phyloP scores from a whole-genome alignment of 768 basidiomycete genomes.

The Boletus tomentosulus region DNA sequence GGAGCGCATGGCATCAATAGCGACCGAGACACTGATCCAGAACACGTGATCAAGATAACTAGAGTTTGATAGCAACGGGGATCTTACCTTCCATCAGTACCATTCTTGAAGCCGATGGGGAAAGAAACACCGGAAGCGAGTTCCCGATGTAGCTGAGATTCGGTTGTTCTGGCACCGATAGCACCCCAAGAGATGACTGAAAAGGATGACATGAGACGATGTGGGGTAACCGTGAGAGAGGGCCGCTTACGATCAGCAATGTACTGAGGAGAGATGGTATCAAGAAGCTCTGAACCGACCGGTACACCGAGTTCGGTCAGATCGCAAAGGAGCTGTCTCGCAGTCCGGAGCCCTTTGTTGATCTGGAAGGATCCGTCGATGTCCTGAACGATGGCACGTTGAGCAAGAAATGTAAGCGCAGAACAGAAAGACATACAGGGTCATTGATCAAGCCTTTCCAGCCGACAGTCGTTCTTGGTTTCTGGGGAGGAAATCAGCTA shows the following conservation, averaged over 20 bases:
- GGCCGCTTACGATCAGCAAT: slow-evolving; percentile 62
- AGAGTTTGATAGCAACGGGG: background rate
- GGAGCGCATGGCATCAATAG: slow-evolving; percentile 95
- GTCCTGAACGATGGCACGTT: slow-evolving; percentile 36
- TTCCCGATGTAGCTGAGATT: slow-evolving; percentile 95
- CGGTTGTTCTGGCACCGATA: slow-evolving; percentile 96
- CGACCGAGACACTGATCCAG: slow-evolving; percentile 63
- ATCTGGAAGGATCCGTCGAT: slow-evolving; percentile 93
- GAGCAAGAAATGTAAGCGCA: background rate
- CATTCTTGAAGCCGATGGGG: slow-evolving; percentile 99
- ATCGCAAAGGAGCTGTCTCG: slow-evolving; percentile 86
- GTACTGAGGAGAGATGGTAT: slow-evolving; percentile 80
- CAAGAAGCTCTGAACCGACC: slow-evolving; percentile 91
- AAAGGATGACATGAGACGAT: background rate
- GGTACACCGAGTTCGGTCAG: slow-evolving; percentile 87
- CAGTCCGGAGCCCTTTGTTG: slow-evolving; percentile 91
- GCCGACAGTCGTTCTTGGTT: slow-evolving; percentile 95
- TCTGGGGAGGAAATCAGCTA: slow-evolving; percentile 41
- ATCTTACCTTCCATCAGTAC: slow-evolving; percentile 82
- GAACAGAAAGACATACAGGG: slow-evolving; percentile 40
- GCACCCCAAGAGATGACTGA: slow-evolving; percentile 87
- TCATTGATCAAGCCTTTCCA: slow-evolving; percentile 97
- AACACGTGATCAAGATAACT: background rate
- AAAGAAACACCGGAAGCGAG: slow-evolving; percentile 94
- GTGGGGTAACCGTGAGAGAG: background rate